These are phyloP conservation scores for Sarocladium kiliense DNA, from an alignment of 2,329 filamentous ascomycete species.

Conservation along the genomic window DNA sequence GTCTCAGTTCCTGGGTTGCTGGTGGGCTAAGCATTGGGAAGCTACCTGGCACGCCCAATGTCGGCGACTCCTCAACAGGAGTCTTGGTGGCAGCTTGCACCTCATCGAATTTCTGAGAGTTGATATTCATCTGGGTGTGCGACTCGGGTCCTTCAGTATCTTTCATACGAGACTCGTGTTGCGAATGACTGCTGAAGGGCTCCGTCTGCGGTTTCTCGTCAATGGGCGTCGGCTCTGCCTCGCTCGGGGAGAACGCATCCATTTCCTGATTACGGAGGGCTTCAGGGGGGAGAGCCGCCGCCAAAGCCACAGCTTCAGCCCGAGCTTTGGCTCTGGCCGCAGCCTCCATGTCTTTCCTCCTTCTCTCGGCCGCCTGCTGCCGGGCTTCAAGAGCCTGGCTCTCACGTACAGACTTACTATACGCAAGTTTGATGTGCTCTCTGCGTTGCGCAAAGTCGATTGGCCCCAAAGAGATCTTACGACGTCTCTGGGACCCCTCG, in stretches of 20 bases:
- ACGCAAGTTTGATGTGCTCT: conserved; percentile 77
- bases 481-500: conserved; percentile 35
- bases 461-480: conserved; percentile 60
- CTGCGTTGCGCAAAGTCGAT: conserved; percentile 82
- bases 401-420: conserved; percentile 77
- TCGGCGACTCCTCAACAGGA: conserved; percentile 51
- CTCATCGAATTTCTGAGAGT: neutral
- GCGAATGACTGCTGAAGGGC: conserved; percentile 12
- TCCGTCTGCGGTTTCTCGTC: neutral
- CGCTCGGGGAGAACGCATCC: neutral
- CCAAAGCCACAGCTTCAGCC: conserved; percentile 14
- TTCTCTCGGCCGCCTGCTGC: conserved; percentile 46
- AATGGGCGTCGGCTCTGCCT: conserved; percentile 5
- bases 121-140: neutral
- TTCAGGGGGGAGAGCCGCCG: conserved; percentile 14
- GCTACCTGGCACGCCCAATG: conserved; percentile 60
- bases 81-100: neutral
- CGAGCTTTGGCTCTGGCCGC: conserved; percentile 36
- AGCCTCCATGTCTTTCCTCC: conserved; percentile 45
- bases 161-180: neutral
- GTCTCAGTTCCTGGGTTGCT: conserved; percentile 40
- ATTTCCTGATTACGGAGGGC: conserved; percentile 11
- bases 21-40: conserved; percentile 42
- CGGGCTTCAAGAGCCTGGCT: conserved; percentile 57
- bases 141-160: neutral